Evolutionary conservation across 2,329 filamentous ascomycete genomes (phyloP), one percentile per base, ranked within the genome.

Genomic region (Xylaria sp.): DNA sequence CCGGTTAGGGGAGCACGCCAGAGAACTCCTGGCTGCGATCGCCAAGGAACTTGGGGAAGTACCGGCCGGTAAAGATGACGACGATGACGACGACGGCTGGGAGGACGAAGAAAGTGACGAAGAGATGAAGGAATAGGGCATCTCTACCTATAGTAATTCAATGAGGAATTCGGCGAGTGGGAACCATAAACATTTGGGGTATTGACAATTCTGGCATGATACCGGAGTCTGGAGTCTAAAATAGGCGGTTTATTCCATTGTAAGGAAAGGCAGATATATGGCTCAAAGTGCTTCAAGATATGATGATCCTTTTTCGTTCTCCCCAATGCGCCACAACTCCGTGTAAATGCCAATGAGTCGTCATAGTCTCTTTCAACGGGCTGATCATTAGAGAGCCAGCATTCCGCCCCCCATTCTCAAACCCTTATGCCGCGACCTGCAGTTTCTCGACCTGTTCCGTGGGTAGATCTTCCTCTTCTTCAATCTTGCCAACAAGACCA

Each of bases 1-100:
- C 70, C 85, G 91, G 72, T 83, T 97, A 32, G 89, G 90, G 61
- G 89, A 92, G 69, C 93, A 97, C 78, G 90, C 92, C 0, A 83
- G 86, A 68, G 92, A 96, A 82, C 84, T 97, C 54, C 82, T 94
- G 52, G 83, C 84, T 50, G 84, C 83, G 64, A 88, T 94, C 68
- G 88, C 87, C 73, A 84, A 87, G 68, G 89, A 89, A 75, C 82
- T 94, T 2, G 91, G 90, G 3, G 88, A 88, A 73, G 84, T 86
- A 13, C 81, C 84, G 20, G 84, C 86, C 23, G 87, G 84, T 44
- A 87, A 89, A 37, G 87, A 84, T 23, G 86, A 84, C 9, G 87
- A 85, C 13, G 84, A 84, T 12, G 87, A 85, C 37, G 88, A 84
- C 34, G 88, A 84, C 18, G 84, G 83, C 18, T 76, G 81, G 73